Conservation (phyloP, 2,329 filamentous ascomycete species). For the Alternaria longipes region DNA sequence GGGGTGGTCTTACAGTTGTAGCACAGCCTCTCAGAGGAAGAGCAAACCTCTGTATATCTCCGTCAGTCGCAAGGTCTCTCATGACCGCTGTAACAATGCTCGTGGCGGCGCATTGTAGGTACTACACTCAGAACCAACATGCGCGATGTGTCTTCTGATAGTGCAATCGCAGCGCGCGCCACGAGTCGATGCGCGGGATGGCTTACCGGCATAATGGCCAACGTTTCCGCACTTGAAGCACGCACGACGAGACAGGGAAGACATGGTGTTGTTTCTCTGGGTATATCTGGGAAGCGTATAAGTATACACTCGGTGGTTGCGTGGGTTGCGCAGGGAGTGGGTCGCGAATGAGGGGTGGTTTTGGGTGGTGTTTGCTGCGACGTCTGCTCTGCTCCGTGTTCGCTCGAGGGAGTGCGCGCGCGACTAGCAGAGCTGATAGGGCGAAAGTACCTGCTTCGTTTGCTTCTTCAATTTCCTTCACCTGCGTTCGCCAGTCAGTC, state of each 20-base stretch:
- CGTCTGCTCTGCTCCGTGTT: constrained; percentile 15
- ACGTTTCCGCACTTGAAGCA: constrained; percentile 65
- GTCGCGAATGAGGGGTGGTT: constrained; percentile 26
- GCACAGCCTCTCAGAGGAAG: constrained; percentile 96
- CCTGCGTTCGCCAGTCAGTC: constrained; percentile 42
- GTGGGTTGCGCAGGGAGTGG: constrained; percentile 25
- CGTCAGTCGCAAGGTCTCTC: constrained; percentile 33
- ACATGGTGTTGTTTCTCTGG: constrained; percentile 56
- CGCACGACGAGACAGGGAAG: constrained; percentile 62
- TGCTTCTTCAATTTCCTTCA: constrained; percentile 44
- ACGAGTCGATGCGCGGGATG: constrained; percentile 23
- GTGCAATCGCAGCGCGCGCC: constrained; percentile 31
- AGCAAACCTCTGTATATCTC: constrained; percentile 80
- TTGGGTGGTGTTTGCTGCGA: constrained; percentile 33
- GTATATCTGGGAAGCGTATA: constrained; percentile 34
- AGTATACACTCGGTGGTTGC: constrained; percentile 28
- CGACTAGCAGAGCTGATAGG: constrained; percentile 1
- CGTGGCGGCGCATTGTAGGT: constrained; percentile 32
- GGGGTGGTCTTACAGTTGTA: constrained; percentile 84
- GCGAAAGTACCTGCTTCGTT: constrained; percentile 42
- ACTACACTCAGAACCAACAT: constrained; percentile 15
- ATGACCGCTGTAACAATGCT: constrained; percentile 13
- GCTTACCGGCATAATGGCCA: constrained; percentile 62
- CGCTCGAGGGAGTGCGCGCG: constrained; percentile 10
- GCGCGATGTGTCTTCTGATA: constrained; percentile 25